Percentiles rank a stretch among this genome's conserved stretches.
phyloP scores from a whole-genome alignment of 345 rosid genomes.

The Pugionium cornutum region DNA sequence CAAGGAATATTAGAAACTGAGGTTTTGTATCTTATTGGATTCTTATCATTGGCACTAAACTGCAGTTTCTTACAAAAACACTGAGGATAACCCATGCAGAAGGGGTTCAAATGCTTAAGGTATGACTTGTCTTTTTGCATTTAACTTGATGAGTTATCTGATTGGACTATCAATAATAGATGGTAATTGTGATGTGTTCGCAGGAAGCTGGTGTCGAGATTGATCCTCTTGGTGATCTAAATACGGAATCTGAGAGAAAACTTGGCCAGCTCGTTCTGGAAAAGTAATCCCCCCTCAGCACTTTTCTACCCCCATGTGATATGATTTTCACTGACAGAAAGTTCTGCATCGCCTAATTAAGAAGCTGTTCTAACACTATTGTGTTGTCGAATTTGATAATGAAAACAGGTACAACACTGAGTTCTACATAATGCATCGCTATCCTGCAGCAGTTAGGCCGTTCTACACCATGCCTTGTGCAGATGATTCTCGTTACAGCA shows the following conservation, averaged over 20 bases:
- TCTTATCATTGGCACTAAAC: slow-evolving; percentile 22
- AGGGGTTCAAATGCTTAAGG: slow-evolving; percentile 92
- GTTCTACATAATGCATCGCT: slow-evolving; percentile 81
- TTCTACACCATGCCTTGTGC: slow-evolving; percentile 95
- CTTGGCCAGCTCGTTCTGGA: slow-evolving; percentile 83
- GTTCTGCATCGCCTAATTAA: no score
- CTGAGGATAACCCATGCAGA: slow-evolving; percentile 73
- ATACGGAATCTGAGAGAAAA: slow-evolving; percentile 85
- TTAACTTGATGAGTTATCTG: slow-evolving; percentile 1
- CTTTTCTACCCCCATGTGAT: no score
- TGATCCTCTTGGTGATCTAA: slow-evolving; percentile 89
- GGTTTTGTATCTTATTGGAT: slow-evolving; percentile 13
- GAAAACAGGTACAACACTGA: slow-evolving; percentile 58
- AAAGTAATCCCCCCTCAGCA: slow-evolving; percentile 39
- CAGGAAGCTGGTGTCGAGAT: slow-evolving; percentile 86
- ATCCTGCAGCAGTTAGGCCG: slow-evolving; percentile 81
- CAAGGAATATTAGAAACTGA: background rate
- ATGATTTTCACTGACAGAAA: no score
- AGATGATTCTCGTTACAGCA: slow-evolving; percentile 70
- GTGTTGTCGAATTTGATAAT: no score
- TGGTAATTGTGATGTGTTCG: slow-evolving; percentile 21
- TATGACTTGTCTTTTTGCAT: slow-evolving; percentile 33
- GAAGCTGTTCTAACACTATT: no score
- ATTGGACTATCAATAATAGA: background rate
- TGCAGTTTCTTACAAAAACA: slow-evolving; percentile 77